Evolutionary conservation across 352 stramenopile genomes (phyloP).

Genomic region (Pythium sukuiense): DNA sequence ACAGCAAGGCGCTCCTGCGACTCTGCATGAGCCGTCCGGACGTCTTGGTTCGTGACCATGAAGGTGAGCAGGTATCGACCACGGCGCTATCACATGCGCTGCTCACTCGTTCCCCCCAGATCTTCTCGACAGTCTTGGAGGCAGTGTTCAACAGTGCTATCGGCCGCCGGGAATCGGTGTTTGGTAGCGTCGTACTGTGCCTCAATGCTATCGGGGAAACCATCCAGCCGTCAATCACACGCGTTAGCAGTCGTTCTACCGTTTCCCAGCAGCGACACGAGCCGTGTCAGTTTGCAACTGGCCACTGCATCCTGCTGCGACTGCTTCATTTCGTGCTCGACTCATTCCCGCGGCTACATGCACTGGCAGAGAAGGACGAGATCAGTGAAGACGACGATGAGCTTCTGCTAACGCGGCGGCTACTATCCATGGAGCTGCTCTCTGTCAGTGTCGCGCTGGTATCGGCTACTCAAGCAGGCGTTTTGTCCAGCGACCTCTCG

Average conservation of each 20-base stretch:
- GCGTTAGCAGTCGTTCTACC: conserved; percentile 29
- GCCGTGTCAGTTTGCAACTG: conserved; percentile 27
- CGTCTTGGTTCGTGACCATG: conserved; percentile 42
- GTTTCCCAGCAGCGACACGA: neutral
- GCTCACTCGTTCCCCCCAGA: conserved; percentile 37
- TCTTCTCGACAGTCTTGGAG: conserved; percentile 58
- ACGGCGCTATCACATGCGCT: conserved; percentile 54
- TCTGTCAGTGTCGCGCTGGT: conserved; percentile 53
- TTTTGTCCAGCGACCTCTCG: conserved; percentile 18
- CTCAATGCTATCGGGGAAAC: conserved; percentile 50
- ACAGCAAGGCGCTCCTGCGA: conserved; percentile 37
- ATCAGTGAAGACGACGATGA: conserved; percentile 72
- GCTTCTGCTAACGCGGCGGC: conserved; percentile 40
- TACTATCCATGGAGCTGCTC: conserved; percentile 53
- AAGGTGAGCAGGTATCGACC: conserved; percentile 25
- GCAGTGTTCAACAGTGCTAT: conserved; percentile 55
- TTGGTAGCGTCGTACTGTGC: conserved; percentile 54
- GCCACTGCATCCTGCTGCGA: conserved; percentile 54
- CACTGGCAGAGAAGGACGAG: conserved; percentile 58
- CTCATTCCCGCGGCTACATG: conserved; percentile 49
- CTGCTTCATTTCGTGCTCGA: conserved; percentile 67
- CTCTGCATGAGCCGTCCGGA: conserved; percentile 63
- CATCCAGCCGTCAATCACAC: conserved; percentile 31
- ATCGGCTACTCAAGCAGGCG: conserved; percentile 15
- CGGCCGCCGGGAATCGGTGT: conserved; percentile 50